Percentiles rank a stretch among this genome's conserved stretches.
Conservation (phyloP, 179 eudicot genomes). For the Drosera spatulata region DNA sequence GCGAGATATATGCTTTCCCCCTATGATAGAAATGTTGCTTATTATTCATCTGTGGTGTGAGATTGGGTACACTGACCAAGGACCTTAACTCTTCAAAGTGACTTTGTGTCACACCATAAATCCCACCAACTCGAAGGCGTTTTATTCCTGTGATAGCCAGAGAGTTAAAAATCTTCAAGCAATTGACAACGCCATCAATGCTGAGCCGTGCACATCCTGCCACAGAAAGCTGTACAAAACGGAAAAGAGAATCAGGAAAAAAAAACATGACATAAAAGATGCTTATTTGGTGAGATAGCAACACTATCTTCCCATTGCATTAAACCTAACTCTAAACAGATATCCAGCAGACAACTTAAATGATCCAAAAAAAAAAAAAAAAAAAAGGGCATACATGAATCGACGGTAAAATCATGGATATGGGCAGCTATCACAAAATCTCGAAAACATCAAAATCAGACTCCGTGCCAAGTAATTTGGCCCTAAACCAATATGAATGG, state of each 20-base stretch:
- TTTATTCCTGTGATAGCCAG: constrained; percentile 42
- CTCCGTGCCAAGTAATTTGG: too few relatives aligned
- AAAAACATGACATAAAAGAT: neutral
- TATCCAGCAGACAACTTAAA: too few relatives aligned
- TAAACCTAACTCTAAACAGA: too few relatives aligned
- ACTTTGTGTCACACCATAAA: constrained; percentile 33
- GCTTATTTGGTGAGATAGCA: neutral
- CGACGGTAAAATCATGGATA: too few relatives aligned
- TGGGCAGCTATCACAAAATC: too few relatives aligned
- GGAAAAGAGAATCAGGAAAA: neutral
- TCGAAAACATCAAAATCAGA: too few relatives aligned
- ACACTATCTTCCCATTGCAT: neutral
- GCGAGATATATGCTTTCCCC: constrained; percentile 29
- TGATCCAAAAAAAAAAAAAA: too few relatives aligned
- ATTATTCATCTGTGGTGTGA: constrained; percentile 9
- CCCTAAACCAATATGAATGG: too few relatives aligned
- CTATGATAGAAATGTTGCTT: constrained; percentile 43
- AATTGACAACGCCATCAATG: constrained; percentile 47
- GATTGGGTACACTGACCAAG: constrained; percentile 26
- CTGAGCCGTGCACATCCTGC: constrained; percentile 65
- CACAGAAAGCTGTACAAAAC: constrained; percentile 56
- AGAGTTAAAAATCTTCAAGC: constrained; percentile 39
- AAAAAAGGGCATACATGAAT: too few relatives aligned
- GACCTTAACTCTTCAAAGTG: constrained; percentile 59
- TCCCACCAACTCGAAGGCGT: constrained; percentile 58